A percentile compares a stretch with the other conserved stretches of the same genome.
phyloP scores from a whole-genome alignment of 225 moss, liverwort and hornwort species.

The Straminergon stramineum region DNA sequence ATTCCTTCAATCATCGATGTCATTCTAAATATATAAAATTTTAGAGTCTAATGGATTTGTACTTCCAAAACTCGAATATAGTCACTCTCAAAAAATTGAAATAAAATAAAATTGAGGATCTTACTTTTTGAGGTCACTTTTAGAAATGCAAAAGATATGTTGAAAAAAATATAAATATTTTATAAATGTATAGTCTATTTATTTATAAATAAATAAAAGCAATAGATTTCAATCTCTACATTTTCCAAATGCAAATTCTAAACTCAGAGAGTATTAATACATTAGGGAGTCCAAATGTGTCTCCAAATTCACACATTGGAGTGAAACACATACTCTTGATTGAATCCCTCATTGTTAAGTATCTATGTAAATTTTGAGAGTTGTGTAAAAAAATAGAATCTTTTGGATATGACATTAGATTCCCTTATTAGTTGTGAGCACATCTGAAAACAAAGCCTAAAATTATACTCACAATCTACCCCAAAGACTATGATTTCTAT shows the following conservation, averaged over 20 bases:
- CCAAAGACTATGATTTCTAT: neutral
- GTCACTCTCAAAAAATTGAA: neutral
- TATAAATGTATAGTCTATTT: neutral
- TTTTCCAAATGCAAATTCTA: neutral
- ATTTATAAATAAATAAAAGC: neutral
- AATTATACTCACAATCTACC: neutral
- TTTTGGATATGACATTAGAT: neutral
- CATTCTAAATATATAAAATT: neutral
- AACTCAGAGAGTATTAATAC: neutral
- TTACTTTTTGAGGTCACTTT: neutral
- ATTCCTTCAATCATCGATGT: neutral
- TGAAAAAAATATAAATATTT: too few species aligned
- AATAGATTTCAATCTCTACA: neutral
- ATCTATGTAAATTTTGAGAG: neutral
- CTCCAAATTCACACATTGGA: neutral
- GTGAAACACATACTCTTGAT: neutral
- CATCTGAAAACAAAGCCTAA: neutral
- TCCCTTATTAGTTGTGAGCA: fast-evolving
- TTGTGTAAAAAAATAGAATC: neutral
- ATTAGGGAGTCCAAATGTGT: neutral
- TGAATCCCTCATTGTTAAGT: neutral
- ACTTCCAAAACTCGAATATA: neutral
- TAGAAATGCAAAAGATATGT: too few species aligned
- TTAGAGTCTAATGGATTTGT: too few species aligned
- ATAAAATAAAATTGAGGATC: neutral